These are phyloP conservation scores for Xylariaceae sp. DNA, from an alignment of 2,329 filamentous ascomycete genomes.

Conservation along the genomic window DNA sequence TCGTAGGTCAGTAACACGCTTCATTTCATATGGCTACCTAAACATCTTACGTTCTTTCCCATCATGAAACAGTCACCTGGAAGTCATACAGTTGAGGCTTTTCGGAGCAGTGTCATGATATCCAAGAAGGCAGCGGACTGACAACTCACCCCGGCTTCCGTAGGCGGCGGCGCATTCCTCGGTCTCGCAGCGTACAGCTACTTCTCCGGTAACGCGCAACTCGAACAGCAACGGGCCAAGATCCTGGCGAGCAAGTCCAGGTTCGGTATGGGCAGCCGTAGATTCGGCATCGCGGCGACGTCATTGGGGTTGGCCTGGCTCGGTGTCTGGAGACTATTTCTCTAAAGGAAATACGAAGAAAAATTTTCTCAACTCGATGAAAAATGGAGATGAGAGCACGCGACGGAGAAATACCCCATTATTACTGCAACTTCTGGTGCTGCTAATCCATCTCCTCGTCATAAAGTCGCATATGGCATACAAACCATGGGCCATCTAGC, in stretches of 20 bases:
- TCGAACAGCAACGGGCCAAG: constrained; percentile 58
- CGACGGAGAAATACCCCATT: neutral
- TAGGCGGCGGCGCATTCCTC: constrained; percentile 70
- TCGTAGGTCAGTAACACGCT: constrained; percentile 54
- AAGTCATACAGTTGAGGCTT: neutral
- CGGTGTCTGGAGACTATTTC: constrained; percentile 63
- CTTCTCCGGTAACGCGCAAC: constrained; percentile 65
- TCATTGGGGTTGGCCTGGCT: constrained; percentile 64
- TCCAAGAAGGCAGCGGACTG: constrained; percentile 1
- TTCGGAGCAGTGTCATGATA: neutral
- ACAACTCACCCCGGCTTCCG: constrained; percentile 5
- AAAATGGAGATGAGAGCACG: neutral
- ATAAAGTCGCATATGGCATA: neutral
- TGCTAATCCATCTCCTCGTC: neutral
- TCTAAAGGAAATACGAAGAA: constrained; percentile 35
- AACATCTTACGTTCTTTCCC: neutral
- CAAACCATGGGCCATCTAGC: neutral
- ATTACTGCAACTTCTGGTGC: neutral
- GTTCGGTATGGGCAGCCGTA: constrained; percentile 67
- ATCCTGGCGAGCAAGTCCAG: constrained; percentile 65
- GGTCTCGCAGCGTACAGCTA: constrained; percentile 75
- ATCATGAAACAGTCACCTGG: neutral
- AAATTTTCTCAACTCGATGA: neutral
- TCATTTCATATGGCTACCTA: neutral
- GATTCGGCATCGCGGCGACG: constrained; percentile 60